Conservation (phyloP, 108 stramenopile species). For the Skeletonema grethae region DNA sequence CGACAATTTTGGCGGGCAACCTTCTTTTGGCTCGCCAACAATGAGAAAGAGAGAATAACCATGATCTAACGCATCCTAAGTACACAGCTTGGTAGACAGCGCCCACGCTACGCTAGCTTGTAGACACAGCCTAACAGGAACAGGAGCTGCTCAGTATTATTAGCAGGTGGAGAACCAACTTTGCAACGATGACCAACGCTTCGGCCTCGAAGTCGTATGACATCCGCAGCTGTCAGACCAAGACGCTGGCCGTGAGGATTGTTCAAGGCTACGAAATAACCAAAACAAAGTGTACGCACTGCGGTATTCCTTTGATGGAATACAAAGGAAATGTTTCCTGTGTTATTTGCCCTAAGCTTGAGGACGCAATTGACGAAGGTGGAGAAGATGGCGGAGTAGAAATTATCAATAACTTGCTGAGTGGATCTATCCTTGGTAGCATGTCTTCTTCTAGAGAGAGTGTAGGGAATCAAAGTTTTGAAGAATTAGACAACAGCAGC, state of each 20-base stretch:
- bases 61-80: no score
- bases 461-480: neutral
- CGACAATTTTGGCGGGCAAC: no score
- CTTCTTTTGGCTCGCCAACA: no score
- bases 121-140: no score
- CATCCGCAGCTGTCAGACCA: neutral
- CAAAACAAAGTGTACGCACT: neutral
- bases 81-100: no score
- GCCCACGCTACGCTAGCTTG: no score
- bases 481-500: neutral
- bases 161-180: neutral
- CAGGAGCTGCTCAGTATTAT: no score
- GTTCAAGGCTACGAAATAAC: slow-evolving; percentile 2
- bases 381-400: neutral
- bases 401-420: neutral
- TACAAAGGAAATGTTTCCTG: neutral
- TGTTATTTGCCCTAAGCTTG: neutral
- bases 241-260: slow-evolving; percentile 4
- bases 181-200: neutral
- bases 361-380: neutral
- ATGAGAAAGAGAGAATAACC: no score
- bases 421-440: neutral
- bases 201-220: neutral
- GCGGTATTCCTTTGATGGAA: neutral
- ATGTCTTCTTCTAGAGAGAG: neutral